Evolutionary conservation across 2,329 filamentous ascomycete species (phyloP), one percentile per base, ranked within the genome.

Genomic region (Proliferodiscus dingleyae): DNA sequence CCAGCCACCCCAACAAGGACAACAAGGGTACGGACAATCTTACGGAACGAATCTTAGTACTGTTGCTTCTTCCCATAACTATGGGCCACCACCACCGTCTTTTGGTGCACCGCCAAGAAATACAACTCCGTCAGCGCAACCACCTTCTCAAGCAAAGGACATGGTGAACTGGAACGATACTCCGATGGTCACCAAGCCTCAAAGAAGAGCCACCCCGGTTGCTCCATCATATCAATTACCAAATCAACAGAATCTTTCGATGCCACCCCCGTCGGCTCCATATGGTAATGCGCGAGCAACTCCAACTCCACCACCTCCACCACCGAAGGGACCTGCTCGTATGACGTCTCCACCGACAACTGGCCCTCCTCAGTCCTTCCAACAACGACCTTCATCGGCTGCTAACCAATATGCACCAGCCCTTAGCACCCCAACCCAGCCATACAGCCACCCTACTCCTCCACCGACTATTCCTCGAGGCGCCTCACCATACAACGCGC

Each of bases 81-180:
- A 60, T 46, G 55, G 57, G 34, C 45, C 59, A 21, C 59, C 59
- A 15, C 69, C 71, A 45, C 58, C 58, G 36, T 54, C 61, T 28
- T 67, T 69, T 43, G 64, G 55, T n/a, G 73, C 77, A 23, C 81
- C 80, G 32, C 81, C 82, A 42, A 80, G 85, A 51, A 81, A 79
- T 50, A 74, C 78, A 21, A 82, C 80, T 28, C 77, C 83, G n/a
- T 84, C 87, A 10, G 75, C 75, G 19, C 74, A 80, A 32, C 83
- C 89, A 18, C 80, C 87, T 15, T 80, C 87, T 8, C 81, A 80
- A 60, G 72, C 79, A 46, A 83, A 82, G 61, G 84, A 85, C 53
- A 83, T 83, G 52, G 80, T 83, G 22, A 85, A 87, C 57, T 98
- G 93, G 93, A 98, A 98, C 58, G 93, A 98, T 66, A 85, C 94